Evolutionary conservation across 2,329 filamentous ascomycete species (phyloP).

Genomic region (Pseudocercospora fuligena): DNA sequence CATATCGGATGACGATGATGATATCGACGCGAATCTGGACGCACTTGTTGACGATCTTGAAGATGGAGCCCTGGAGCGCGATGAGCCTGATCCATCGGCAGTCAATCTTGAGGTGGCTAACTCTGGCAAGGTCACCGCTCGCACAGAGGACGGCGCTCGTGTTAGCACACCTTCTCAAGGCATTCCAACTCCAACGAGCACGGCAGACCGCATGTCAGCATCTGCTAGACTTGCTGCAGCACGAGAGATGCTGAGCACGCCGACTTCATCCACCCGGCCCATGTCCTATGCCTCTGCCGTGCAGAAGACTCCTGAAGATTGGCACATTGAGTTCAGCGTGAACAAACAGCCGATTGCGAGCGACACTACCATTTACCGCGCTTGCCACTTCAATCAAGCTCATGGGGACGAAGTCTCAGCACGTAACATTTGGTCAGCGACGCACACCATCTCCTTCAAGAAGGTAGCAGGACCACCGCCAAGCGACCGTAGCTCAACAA

Average conservation of each 20-base stretch:
- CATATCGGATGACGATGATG: slow-evolving; percentile 73
- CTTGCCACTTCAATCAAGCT: slow-evolving; percentile 75
- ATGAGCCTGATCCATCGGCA: slow-evolving; percentile 80
- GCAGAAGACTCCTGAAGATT: slow-evolving; percentile 82
- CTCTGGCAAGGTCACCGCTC: slow-evolving; percentile 85
- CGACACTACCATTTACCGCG: slow-evolving; percentile 94
- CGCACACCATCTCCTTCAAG: slow-evolving; percentile 91
- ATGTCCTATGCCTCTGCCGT: slow-evolving; percentile 86
- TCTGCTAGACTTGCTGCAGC: slow-evolving; percentile 40
- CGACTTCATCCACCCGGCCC: slow-evolving; percentile 60
- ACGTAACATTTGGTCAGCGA: slow-evolving; percentile 84
- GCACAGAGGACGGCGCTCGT: slow-evolving; percentile 87
- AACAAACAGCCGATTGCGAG: slow-evolving; percentile 82
- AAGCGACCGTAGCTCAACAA: slow-evolving; percentile 59
- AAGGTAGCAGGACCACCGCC: slow-evolving; percentile 79
- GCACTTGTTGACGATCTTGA: slow-evolving; percentile 90
- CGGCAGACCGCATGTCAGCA: slow-evolving; percentile 38
- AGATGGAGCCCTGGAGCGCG: slow-evolving; percentile 77
- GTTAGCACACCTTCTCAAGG: slow-evolving; percentile 78
- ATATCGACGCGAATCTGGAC: slow-evolving; percentile 67
- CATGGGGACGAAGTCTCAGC: slow-evolving; percentile 68
- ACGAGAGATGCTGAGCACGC: slow-evolving; percentile 46
- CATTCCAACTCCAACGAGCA: slow-evolving; percentile 41
- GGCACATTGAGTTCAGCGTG: slow-evolving; percentile 95
- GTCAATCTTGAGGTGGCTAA: slow-evolving; percentile 90